phyloP scores from a whole-genome alignment of 345 rosid species.

The Isatis tinctoria region DNA sequence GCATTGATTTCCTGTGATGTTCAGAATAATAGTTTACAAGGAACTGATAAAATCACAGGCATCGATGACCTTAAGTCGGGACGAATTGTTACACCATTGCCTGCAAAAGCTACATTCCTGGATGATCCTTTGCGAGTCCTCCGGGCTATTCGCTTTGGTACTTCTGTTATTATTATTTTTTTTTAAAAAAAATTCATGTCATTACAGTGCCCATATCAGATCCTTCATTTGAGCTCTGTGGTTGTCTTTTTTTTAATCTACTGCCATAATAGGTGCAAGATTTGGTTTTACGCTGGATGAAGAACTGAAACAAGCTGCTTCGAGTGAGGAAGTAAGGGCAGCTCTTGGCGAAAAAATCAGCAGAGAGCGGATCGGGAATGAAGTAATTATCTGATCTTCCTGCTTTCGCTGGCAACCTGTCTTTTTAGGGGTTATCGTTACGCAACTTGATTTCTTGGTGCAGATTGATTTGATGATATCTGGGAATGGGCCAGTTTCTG shows the following conservation, averaged over 20 bases:
- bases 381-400: conserved; percentile 46
- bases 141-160: conserved; percentile 98
- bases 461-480: conserved; percentile 90
- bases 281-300: conserved; percentile 70
- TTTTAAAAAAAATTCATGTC: neutral
- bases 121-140: conserved; percentile 97
- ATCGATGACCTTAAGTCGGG: conserved; percentile 76
- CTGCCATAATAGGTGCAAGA: conserved; percentile 67
- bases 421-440: conserved; percentile 6
- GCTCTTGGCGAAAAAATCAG: conserved; percentile 88
- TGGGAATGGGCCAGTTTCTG: conserved; percentile 78
- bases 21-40: neutral
- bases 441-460: conserved; percentile 25
- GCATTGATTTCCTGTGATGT: neutral
- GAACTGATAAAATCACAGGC: conserved; percentile 41
- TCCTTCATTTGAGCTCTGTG: conserved; percentile 1
- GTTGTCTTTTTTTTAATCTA: conserved; percentile 1
- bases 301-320: conserved; percentile 71
- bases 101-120: conserved; percentile 81
- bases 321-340: conserved; percentile 64
- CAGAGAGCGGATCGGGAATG: conserved; percentile 89
- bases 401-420: neutral
- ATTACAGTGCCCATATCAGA: neutral
- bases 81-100: conserved; percentile 81
- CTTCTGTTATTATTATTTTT: neutral